These are phyloP conservation scores for Yamadazyma triangularis DNA, from an alignment of 1,139 yeast genomes.

Conservation along the genomic window DNA sequence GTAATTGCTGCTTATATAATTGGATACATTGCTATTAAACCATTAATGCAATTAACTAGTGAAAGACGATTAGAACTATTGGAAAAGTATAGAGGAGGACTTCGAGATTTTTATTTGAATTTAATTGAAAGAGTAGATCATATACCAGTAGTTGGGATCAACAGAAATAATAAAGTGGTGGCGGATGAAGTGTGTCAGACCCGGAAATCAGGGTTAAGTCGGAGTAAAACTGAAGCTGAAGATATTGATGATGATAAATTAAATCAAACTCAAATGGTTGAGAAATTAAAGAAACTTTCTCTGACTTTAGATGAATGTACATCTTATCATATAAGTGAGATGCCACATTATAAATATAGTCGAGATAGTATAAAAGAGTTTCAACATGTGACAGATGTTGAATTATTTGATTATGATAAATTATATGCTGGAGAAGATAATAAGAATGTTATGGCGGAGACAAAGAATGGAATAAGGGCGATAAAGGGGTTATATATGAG, in stretches of 20 bases:
- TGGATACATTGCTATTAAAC: conserved; percentile 31
- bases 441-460: conserved; percentile 31
- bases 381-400: conserved; percentile 34
- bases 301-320: conserved; percentile 22
- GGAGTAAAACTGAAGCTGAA: conserved; percentile 9
- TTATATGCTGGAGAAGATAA: conserved; percentile 20
- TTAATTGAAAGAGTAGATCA: conserved; percentile 31
- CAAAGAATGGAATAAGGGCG: conserved; percentile 37
- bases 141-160: conserved; percentile 38
- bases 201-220: conserved; percentile 18
- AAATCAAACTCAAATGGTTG: conserved; percentile 19
- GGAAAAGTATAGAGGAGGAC: conserved; percentile 27
- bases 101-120: conserved; percentile 36
- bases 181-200: conserved; percentile 42
- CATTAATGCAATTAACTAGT: conserved; percentile 30
- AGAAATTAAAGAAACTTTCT: conserved; percentile 21
- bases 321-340: conserved; percentile 26
- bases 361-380: conserved; percentile 31
- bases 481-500: conserved; percentile 45
- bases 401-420: conserved; percentile 28
- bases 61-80: conserved; percentile 31
- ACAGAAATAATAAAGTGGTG: conserved; percentile 21
- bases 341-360: conserved; percentile 30
- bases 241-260: conserved; percentile 23
- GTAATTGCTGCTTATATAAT: conserved; percentile 27